Percentiles rank a stretch among this genome's conserved stretches.
Evolutionary conservation across 352 stramenopile species (phyloP).

Genomic region (Proteromonas lacertae): DNA sequence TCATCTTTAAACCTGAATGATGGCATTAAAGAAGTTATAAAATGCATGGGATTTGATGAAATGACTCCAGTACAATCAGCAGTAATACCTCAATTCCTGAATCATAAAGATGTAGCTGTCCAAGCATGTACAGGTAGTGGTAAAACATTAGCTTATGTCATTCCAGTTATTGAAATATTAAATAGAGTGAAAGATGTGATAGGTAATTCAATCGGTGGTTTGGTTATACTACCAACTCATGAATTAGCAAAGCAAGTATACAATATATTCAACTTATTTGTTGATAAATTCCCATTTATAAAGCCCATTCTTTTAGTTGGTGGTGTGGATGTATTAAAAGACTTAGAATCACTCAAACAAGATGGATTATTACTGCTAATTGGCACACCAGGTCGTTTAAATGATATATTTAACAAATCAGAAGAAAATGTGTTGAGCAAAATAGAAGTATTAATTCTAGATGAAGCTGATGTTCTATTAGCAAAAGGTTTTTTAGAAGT

Average conservation of each 20-base stretch:
- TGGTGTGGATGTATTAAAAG: slow-evolving; percentile 41
- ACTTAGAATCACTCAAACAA: slow-evolving; percentile 9
- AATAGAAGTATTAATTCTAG: slow-evolving; percentile 85
- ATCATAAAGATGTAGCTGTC: slow-evolving; percentile 26
- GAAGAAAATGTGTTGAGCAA: slow-evolving; percentile 30
- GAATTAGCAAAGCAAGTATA: slow-evolving; percentile 17
- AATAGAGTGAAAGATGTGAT: slow-evolving; percentile 14
- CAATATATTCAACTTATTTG: slow-evolving; percentile 13
- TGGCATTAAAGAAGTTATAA: slow-evolving; percentile 17
- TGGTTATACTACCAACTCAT: slow-evolving; percentile 1
- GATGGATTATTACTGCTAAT: slow-evolving; percentile 11
- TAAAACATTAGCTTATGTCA: slow-evolving; percentile 69
- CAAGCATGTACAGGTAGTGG: slow-evolving; percentile 66
- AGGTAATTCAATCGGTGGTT: slow-evolving; percentile 7
- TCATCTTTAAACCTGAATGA: too few relatives aligned
- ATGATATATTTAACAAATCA: slow-evolving; percentile 42
- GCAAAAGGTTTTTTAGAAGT: slow-evolving; percentile 83
- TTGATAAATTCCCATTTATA: not conserved
- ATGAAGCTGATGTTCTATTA: slow-evolving; percentile 94
- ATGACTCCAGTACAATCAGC: slow-evolving; percentile 60
- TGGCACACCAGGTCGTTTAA: slow-evolving; percentile 31
- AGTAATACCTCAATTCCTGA: slow-evolving; percentile 50
- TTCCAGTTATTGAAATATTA: slow-evolving; percentile 63
- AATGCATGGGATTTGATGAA: slow-evolving; percentile 34
- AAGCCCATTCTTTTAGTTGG: slow-evolving; percentile 34